phyloP scores from a whole-genome alignment of 2,329 filamentous ascomycete species.

The Alternaria rosae region DNA sequence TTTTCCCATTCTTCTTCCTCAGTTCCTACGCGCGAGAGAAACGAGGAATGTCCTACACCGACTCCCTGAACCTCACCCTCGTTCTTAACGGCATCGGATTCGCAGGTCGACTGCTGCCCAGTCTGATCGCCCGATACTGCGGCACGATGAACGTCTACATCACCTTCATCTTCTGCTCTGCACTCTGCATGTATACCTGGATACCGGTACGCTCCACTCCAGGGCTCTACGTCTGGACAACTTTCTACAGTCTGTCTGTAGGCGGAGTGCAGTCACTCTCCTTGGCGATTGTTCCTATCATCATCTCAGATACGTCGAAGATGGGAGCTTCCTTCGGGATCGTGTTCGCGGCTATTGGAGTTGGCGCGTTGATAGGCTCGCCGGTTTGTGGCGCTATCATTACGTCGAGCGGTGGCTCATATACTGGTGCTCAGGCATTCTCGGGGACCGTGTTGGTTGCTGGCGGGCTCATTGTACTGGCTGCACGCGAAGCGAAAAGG shows the following conservation, averaged over 20 bases:
- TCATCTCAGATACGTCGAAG: neutral
- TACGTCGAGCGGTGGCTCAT: neutral
- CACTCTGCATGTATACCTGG: neutral
- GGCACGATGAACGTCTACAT: neutral
- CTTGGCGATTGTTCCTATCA: neutral
- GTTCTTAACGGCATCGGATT: neutral
- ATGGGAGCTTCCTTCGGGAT: neutral
- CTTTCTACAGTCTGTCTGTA: neutral
- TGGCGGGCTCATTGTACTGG: neutral
- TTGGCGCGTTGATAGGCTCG: neutral
- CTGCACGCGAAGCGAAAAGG: neutral
- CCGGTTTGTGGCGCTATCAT: neutral
- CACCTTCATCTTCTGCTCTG: neutral
- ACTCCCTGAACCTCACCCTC: neutral
- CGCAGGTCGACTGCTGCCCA: neutral
- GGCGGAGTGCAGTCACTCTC: neutral
- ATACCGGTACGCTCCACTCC: neutral
- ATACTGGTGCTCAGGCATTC: neutral
- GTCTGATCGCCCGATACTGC: neutral
- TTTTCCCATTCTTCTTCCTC: constrained; percentile 1
- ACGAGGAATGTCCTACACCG: neutral
- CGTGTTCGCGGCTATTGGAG: neutral
- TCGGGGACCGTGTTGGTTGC: neutral
- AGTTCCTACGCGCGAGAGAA: neutral
- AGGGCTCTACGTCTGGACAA: neutral